Base-by-base conservation (phyloP, 1,284 basidiomycete genomes). In the Tilletiaria anomala region DNA sequence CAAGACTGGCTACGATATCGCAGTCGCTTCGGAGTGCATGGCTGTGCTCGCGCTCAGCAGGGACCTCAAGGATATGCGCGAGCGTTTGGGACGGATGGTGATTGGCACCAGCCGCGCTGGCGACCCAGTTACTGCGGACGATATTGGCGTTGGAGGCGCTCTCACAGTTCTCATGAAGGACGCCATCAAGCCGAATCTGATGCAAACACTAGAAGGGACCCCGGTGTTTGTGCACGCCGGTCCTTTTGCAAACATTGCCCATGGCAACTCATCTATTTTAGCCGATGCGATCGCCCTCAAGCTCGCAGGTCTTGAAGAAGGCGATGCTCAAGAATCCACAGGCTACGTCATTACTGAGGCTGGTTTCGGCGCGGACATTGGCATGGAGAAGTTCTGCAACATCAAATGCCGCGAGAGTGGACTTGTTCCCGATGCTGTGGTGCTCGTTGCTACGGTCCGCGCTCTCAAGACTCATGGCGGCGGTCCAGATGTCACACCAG, bases 381-480 rank as follows among this genome's bases (percentile, higher is more conserved):
- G 70, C 16, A 71, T 71, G 70, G 70, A 71, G 47, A 71, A 97
- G 71, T 97, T 97, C 76, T 96, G 88, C 76, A 94, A 97, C 73
- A 97, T 97, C 76, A 97, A 97, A 72, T 96, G 91, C 68, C 80
- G 93, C 45, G 76, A 86, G 44, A 89, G 84, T 50, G 91, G 88
- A 22, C 77, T 97, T 51, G 80, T 74, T 8, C 93, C 93, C 14
- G 87, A 97, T 69, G 91, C 88, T 1, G 82, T 83, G 23, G 79
- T 97, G 49, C 83, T 97, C 54, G 91, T 97, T 39, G 93, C 93
- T 2, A 97, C 91, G 1, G 91, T 93, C 31, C 82, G 91, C 51
- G 91, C 91, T 16, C 73, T 97, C 53, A 97, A 97, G 77, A 97
- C 96, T 85, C 91, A 97, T 69, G 91, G 91, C 40, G 91, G 91